Evolutionary conservation across 2,329 filamentous ascomycete genomes (phyloP), one percentile per base, ranked within the genome.

Genomic region (Penicillium freii): DNA sequence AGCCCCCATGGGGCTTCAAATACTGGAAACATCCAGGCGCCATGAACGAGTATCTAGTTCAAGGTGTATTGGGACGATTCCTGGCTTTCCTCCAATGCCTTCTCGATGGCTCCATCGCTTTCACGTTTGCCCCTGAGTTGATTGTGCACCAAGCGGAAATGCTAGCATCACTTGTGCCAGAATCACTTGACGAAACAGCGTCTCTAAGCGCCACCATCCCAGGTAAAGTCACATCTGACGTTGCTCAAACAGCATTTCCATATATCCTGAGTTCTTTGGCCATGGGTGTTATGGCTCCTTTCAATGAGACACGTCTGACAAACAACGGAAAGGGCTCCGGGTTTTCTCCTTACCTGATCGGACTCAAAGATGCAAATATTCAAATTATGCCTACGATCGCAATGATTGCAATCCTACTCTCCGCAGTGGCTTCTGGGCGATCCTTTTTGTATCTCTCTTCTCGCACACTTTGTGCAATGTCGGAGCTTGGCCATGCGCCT

Each of bases 351-450:
- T 79, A 74, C 60, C 65, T 78, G 10, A 68, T 78, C 29, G 77
- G 74, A 4, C 71, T 78, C 47, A 69, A 71, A 45, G 69, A 71
- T 10, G 87, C 86, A 36, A 85, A 84, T 36, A 83, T 91, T 59
- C 75, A 75, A 7, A 80, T 84, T 13, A 80, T 91, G 4, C 84
- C 86, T 1, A 77, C 83, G 58, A 84, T 92, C 67, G 86, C 91
- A 78, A 92, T 92, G 69, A 85, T 84, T 19, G 84, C 91, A 17
- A 84, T 93, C 8, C 79, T 92, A 21, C 88, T 89, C 0, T 90
- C 89, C 5, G 90, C 92, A 4, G 83, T 92, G 59, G 89, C 88
- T 0, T 90, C 90, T 9, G 90, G 87, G 62, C 90, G 89, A 75
- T 88, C 88, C 15, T 90, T 90, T 73, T 82, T 92, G 55, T 90